Conservation (phyloP, 2,329 filamentous ascomycete genomes). For the Onygenales sp. region DNA sequence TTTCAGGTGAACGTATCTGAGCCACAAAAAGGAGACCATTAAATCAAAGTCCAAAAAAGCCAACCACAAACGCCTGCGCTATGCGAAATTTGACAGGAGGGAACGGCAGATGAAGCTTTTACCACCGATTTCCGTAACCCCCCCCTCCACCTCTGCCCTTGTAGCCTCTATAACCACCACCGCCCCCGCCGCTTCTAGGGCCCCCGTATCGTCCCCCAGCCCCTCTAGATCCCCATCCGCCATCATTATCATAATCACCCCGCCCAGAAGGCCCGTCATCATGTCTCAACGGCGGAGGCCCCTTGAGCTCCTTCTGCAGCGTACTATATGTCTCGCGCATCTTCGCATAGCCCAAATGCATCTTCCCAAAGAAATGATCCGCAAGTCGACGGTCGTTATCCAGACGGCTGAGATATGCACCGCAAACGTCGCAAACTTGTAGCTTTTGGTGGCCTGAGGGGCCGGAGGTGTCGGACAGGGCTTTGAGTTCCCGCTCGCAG, state of each 20-base stretch:
- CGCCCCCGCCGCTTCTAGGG: conserved; percentile 29
- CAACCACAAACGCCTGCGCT: conserved; percentile 30
- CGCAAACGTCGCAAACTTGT: conserved; percentile 97
- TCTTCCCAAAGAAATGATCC: conserved; percentile 98
- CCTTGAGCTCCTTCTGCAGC: conserved; percentile 80
- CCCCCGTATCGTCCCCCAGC: conserved; percentile 38
- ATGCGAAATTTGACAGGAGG: conserved; percentile 23
- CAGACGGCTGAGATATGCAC: conserved; percentile 81
- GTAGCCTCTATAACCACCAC: conserved; percentile 38
- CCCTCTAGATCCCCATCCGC: conserved; percentile 41
- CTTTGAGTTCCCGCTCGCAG: conserved; percentile 78
- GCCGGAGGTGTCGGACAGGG: conserved; percentile 81
- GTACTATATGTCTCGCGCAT: conserved; percentile 90
- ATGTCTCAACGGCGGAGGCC: conserved; percentile 51
- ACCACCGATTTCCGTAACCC: conserved; percentile 33
- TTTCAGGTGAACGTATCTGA: not conserved
- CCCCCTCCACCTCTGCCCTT: conserved; percentile 32
- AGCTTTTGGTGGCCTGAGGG: conserved; percentile 95
- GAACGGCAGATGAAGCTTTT: conserved; percentile 1
- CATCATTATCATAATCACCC: conserved; percentile 44
- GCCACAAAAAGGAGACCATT: conserved; percentile 2
- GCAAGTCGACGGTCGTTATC: conserved; percentile 91
- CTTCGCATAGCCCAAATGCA: conserved; percentile 95
- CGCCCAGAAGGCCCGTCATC: conserved; percentile 36
- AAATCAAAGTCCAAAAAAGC: not conserved